Conservation (phyloP, 208 protist species). For the Trypanosoma melophagium region DNA sequence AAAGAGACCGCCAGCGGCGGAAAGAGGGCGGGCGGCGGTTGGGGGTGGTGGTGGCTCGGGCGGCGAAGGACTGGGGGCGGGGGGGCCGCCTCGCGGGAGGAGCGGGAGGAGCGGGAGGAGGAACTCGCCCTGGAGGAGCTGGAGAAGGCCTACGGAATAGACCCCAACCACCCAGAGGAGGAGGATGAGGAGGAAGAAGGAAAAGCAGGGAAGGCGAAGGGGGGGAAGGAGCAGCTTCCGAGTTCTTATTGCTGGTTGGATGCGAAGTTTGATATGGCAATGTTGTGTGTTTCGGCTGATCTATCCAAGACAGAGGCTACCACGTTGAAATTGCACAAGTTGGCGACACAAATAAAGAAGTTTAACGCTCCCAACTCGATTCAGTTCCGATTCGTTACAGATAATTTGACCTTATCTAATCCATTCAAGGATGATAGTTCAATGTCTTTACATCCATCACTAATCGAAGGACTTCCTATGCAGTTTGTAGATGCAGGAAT, state of each 20-base stretch:
- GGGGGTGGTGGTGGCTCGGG: no score
- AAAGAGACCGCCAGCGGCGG: no score
- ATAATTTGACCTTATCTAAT: constrained; percentile 77
- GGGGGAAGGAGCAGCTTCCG: constrained; percentile 39
- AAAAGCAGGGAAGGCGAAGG: constrained; percentile 10
- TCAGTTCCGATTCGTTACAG: constrained; percentile 53
- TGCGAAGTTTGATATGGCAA: constrained; percentile 51
- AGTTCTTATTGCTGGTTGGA: constrained; percentile 72
- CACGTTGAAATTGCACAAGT: constrained; percentile 53
- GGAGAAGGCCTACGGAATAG: constrained; percentile 74
- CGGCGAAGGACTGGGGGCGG: no score
- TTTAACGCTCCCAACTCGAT: constrained; percentile 66
- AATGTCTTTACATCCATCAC: constrained; percentile 23
- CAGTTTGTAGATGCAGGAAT: constrained; percentile 17
- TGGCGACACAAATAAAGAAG: constrained; percentile 36
- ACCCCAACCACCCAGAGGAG: constrained; percentile 35
- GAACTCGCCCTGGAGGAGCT: constrained; percentile 53
- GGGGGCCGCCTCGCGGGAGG: constrained; percentile 18
- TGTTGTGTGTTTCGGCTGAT: constrained; percentile 49
- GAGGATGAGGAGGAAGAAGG: constrained; percentile 23
- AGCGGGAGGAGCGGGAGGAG: constrained; percentile 44
- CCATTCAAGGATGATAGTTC: constrained; percentile 29
- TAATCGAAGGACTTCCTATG: constrained; percentile 37
- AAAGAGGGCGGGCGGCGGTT: no score
- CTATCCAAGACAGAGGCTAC: constrained; percentile 45